Evolutionary conservation across 1,284 basidiomycete genomes (phyloP).

Genomic region (Entoloma clypeatum): DNA sequence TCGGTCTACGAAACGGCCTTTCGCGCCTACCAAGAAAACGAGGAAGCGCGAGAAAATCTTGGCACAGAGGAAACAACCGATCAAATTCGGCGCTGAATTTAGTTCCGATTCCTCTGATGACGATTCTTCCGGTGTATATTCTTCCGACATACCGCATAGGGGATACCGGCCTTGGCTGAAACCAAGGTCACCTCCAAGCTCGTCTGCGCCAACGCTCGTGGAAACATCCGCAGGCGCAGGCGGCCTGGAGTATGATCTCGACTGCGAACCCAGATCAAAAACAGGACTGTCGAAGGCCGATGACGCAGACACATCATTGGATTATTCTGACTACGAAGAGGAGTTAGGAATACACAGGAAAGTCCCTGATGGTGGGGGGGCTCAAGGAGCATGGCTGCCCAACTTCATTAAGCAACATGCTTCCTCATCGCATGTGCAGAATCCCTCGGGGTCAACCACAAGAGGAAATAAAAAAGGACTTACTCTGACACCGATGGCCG

Average conservation of each 20-base stretch:
- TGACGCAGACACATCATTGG: constrained; percentile 9
- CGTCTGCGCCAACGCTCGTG: constrained; percentile 22
- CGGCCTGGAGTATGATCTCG: constrained; percentile 6
- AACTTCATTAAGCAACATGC: constrained; percentile 33
- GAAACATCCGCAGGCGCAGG: constrained; percentile 12
- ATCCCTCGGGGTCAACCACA: constrained; percentile 10
- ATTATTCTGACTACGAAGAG: constrained; percentile 34
- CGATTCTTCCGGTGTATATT: constrained; percentile 10
- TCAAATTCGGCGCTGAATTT: constrained; percentile 43
- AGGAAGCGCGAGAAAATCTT: constrained; percentile 32
- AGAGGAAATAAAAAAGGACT: constrained; percentile 7
- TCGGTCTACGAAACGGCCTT: constrained; percentile 20
- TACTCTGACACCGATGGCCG: constrained; percentile 15
- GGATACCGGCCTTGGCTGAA: constrained; percentile 22
- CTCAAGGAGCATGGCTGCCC: constrained; percentile 27
- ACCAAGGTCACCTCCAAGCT: constrained; percentile 19
- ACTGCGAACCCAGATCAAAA: constrained; percentile 10
- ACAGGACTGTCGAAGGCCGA: constrained; percentile 9
- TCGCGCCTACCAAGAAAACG: constrained; percentile 18
- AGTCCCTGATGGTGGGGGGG: constrained; percentile 9
- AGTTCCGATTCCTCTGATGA: constrained; percentile 36
- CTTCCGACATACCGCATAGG: constrained; percentile 11
- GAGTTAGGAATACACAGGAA: constrained; percentile 27
- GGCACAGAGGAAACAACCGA: constrained; percentile 21
- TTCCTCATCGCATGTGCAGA: constrained; percentile 11